phyloP scores from a whole-genome alignment of 1,139 yeast genomes.

The Saccharomyces hybrid region DNA sequence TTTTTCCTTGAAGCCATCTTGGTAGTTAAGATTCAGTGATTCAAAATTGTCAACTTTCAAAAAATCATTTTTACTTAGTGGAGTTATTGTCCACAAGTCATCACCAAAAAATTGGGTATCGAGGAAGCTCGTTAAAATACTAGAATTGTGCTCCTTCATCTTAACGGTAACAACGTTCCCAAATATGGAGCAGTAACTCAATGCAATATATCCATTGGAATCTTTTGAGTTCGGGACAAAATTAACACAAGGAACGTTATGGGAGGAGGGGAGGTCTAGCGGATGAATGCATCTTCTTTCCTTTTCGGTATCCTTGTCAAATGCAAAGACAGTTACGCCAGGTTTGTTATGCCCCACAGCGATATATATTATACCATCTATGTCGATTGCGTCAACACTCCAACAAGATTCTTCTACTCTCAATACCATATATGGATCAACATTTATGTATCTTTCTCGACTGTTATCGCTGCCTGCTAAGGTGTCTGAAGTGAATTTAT shows the following conservation, averaged over 20 bases:
- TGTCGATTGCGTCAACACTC: slow-evolving; percentile 21
- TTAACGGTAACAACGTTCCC: slow-evolving; percentile 16
- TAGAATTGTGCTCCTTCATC: slow-evolving; percentile 2
- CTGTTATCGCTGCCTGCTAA: slow-evolving; percentile 1
- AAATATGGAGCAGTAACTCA: slow-evolving; percentile 17
- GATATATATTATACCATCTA: slow-evolving; percentile 8
- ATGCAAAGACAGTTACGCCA: slow-evolving; percentile 18
- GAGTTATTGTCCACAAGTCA: slow-evolving; percentile 17
- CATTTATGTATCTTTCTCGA: neutral
- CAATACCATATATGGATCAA: slow-evolving; percentile 11
- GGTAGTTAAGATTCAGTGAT: slow-evolving; percentile 19
- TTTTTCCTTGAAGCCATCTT: slow-evolving; percentile 13
- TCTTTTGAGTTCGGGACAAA: slow-evolving; percentile 13
- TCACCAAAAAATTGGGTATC: slow-evolving; percentile 21
- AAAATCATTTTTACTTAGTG: slow-evolving; percentile 17
- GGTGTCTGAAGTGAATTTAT: neutral
- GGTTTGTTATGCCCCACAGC: slow-evolving; percentile 24
- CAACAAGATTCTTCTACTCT: slow-evolving; percentile 18
- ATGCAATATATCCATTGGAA: slow-evolving; percentile 9
- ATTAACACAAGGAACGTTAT: slow-evolving; percentile 17
- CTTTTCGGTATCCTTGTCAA: neutral
- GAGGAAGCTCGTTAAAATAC: slow-evolving; percentile 2
- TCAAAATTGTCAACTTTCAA: slow-evolving; percentile 17
- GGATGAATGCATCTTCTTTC: neutral
- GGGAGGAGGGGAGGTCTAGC: slow-evolving; percentile 11